phyloP scores from a whole-genome alignment of 202 grass and related monocot species.

The Musa balbisiana region DNA sequence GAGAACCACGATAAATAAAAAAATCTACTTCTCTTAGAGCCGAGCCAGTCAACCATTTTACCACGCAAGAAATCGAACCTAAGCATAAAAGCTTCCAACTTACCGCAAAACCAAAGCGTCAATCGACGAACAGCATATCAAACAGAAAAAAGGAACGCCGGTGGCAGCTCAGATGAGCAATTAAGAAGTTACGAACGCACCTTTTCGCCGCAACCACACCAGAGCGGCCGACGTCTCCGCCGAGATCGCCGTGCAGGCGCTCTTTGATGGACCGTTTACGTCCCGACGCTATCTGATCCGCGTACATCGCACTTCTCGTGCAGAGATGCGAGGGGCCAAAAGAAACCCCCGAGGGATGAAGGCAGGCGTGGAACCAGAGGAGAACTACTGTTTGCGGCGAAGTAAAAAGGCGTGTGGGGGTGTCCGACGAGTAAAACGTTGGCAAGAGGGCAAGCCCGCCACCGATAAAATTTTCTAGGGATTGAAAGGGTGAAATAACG shows the following conservation, averaged over 20 bases:
- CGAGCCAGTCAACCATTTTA: neutral
- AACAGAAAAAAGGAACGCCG: neutral
- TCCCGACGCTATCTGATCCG: conserved; percentile 74
- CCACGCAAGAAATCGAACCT: neutral
- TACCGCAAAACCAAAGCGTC: neutral
- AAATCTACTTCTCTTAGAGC: neutral
- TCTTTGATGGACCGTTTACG: conserved; percentile 82
- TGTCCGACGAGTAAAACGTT: no score
- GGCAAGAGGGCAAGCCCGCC: no score
- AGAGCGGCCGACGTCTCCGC: conserved; percentile 22
- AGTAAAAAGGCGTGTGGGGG: neutral
- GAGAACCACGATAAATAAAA: neutral
- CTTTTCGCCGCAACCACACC: conserved; percentile 35
- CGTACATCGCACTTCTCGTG: conserved; percentile 44
- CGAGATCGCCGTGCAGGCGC: conserved; percentile 55
- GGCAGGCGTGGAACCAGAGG: neutral
- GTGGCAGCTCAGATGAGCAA: neutral
- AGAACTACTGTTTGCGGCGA: neutral
- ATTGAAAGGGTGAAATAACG: neutral
- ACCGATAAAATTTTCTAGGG: neutral
- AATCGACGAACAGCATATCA: neutral
- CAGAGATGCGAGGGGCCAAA: no score
- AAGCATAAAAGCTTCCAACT: neutral
- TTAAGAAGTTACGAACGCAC: conserved; percentile 8
- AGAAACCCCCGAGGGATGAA: neutral